Base-by-base conservation (phyloP, 192 early-diverging fungal genomes). In the Coemansia sp. region DNA sequence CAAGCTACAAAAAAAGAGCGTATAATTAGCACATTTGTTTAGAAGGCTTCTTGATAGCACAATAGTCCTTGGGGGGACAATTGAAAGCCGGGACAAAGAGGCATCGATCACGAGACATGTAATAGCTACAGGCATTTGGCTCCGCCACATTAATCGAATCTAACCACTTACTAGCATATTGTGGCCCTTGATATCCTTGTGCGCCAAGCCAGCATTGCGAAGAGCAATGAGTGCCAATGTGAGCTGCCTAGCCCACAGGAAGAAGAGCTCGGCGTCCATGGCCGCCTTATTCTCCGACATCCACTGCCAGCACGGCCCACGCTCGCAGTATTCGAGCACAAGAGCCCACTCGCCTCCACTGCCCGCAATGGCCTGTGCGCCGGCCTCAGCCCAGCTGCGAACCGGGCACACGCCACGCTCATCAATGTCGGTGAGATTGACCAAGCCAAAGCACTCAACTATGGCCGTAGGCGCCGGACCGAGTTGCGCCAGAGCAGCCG, bases 151-250 rank as follows among this genome's bases (percentile, higher is more conserved):
- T 36, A 53, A 38, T 46, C 13, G 39, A 42, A 42, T 18, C 7
- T 7, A 31, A 18, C 16, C 50, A 66, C 74, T 77, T 77, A 73
- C 71, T 67, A 88, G 64, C 45, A 88, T 76, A 59, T 88, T 88
- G 65, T 88, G 86, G 13, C 74, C 79, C 65, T 88, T 88, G 48
- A 88, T 85, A 46, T 88, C 86, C 53, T 84, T 82, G 66, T 88
- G 86, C 7, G 83, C 76, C 62, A 85, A 62, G 18, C 84, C 82
- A 0, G 79, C 79, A 8, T 65, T 66, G 53, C 83, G 80, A 45
- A 88, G 73, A 18, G 69, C 81, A 9, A 82, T 73, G 28, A 88
- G 73, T 26, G 86, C 86, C 18, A 65, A 48, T 3, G 84, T 40
- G 40, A 88, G 78, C 71, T 88, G 86, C 2, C 83, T 65, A 9